Conservation (phyloP, 306 rosid species). For the Trifolium repens region DNA sequence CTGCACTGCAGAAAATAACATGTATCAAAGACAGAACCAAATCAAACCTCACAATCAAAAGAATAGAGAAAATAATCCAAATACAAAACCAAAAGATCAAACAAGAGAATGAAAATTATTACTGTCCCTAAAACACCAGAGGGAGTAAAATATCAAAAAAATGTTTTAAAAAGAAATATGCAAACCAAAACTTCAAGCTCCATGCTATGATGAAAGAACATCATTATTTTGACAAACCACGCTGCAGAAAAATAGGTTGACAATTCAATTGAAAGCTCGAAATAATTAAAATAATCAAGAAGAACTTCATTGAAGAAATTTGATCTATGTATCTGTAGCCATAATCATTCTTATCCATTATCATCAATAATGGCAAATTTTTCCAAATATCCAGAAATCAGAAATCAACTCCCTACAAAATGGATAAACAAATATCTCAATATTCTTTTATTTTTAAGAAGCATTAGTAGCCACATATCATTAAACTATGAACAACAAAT, state of each 20-base stretch:
- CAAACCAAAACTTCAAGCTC: neutral
- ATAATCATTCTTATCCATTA: too few relatives aligned
- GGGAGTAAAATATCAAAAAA: neutral
- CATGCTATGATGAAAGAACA: neutral
- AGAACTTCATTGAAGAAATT: neutral
- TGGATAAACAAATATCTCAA: neutral
- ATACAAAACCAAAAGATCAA: neutral
- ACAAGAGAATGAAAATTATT: neutral
- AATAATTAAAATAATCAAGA: neutral
- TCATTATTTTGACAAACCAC: neutral
- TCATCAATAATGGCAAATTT: neutral
- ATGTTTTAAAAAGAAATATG: neutral
- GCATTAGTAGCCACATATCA: neutral
- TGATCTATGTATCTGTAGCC: too few relatives aligned
- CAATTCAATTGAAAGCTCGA: neutral
- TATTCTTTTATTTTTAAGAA: neutral
- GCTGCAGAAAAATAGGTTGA: neutral
- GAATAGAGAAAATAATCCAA: neutral
- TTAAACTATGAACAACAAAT: neutral
- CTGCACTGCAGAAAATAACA: too few relatives aligned
- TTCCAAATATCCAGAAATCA: neutral
- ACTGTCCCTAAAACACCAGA: neutral
- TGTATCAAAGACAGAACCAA: neutral
- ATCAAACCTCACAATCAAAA: neutral
- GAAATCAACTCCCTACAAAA: neutral